Conservation (phyloP, 805 yeast genomes). For the Metschnikowia cerradonensis region DNA sequence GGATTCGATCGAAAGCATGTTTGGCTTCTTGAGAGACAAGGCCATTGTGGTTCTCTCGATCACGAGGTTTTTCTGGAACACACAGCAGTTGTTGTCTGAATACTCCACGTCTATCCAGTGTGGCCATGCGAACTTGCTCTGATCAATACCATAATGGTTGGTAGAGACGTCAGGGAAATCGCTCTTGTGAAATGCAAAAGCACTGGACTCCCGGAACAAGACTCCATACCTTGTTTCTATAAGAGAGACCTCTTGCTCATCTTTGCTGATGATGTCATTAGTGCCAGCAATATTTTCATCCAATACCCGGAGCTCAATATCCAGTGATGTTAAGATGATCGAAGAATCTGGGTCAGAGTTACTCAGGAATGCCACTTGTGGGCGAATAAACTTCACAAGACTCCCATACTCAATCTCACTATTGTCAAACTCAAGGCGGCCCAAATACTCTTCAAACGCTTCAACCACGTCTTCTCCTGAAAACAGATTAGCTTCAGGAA, state of each 20-base stretch:
- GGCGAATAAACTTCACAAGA: slow-evolving; percentile 64
- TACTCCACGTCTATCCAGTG: slow-evolving; percentile 21
- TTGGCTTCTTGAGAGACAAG: slow-evolving; percentile 47
- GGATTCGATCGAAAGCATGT: slow-evolving; percentile 41
- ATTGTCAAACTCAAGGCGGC: slow-evolving; percentile 32
- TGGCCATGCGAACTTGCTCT: slow-evolving; percentile 10
- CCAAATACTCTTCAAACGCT: slow-evolving; percentile 51
- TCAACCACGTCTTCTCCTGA: slow-evolving; percentile 35
- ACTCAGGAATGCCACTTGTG: slow-evolving; percentile 70
- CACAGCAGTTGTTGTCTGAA: slow-evolving; percentile 23
- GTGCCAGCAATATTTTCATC: slow-evolving; percentile 41
- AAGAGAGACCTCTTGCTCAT: slow-evolving; percentile 32
- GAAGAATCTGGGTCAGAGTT: slow-evolving; percentile 45
- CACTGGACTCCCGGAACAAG: slow-evolving; percentile 51
- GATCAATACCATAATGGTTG: slow-evolving; percentile 5
- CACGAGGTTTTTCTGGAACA: slow-evolving; percentile 25
- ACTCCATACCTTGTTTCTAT: slow-evolving; percentile 58
- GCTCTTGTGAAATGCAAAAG: slow-evolving; percentile 46
- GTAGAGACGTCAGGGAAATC: slow-evolving; percentile 13
- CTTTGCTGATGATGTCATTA: slow-evolving; percentile 31
- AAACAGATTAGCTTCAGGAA: slow-evolving; percentile 14
- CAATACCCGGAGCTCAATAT: slow-evolving; percentile 53
- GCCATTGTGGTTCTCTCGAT: slow-evolving; percentile 39
- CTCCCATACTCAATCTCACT: slow-evolving; percentile 53
- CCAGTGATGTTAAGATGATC: slow-evolving; percentile 51